Conservation (phyloP, 73 alveolate species). For the Loxodes magnus region DNA sequence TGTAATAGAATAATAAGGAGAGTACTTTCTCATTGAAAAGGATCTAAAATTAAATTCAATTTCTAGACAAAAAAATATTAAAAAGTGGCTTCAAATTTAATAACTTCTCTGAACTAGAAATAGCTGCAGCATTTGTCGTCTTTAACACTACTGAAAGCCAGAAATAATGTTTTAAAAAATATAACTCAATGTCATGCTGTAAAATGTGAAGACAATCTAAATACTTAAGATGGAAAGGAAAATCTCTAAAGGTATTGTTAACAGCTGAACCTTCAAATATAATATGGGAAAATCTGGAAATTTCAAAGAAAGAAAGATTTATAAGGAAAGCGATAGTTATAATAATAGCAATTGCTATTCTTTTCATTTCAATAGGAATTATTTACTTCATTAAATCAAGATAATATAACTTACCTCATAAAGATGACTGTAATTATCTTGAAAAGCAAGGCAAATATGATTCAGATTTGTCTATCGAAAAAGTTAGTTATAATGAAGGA, state of each 20-base stretch:
- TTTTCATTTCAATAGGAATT: slow-evolving; percentile 15
- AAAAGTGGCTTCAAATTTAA: slow-evolving; percentile 6
- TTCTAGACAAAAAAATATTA: slow-evolving; percentile 20
- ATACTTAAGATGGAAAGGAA: slow-evolving; percentile 3
- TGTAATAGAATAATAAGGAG: neutral
- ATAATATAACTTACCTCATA: slow-evolving; percentile 10
- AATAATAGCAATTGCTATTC: slow-evolving; percentile 13
- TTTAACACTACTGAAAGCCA: slow-evolving; percentile 24
- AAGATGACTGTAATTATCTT: slow-evolving; percentile 7
- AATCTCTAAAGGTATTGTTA: slow-evolving; percentile 7
- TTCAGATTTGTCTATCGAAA: slow-evolving; percentile 2
- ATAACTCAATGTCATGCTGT: slow-evolving; percentile 1
- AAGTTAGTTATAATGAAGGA: slow-evolving; percentile 3
- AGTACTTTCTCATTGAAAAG: neutral
- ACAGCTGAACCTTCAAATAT: slow-evolving; percentile 38
- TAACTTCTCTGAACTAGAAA: slow-evolving; percentile 22
- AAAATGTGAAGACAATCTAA: neutral
- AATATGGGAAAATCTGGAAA: slow-evolving; percentile 38
- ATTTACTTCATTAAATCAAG: slow-evolving; percentile 17
- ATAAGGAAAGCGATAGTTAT: slow-evolving; percentile 13
- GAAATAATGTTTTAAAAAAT: slow-evolving; percentile 18
- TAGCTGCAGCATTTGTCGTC: slow-evolving; percentile 31
- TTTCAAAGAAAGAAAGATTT: slow-evolving; percentile 10
- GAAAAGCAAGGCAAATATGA: slow-evolving; percentile 3
- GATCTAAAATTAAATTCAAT: slow-evolving; percentile 12